Base-by-base conservation (phyloP, 805 yeast genomes). In the Vanderwaltozyma tropicalis region DNA sequence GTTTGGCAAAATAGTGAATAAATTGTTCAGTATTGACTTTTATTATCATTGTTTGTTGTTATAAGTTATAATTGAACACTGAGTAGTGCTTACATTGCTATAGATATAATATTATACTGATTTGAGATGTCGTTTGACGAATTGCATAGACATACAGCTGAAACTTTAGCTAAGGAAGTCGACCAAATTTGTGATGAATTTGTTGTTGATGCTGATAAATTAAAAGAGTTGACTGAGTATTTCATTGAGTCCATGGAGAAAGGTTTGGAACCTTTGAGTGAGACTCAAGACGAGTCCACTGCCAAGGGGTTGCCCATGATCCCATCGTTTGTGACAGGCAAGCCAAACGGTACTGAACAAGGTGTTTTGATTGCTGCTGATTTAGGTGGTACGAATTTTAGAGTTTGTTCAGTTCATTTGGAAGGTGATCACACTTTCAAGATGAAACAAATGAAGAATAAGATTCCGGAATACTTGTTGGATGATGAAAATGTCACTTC, bases 331-430 rank as follows among this genome's bases (percentile, higher is more conserved):
- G 94, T 89, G 26, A 84, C 95, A 4, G 69, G 73, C 7, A 71
- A 84, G 37, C 97, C 98, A n/a, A 73, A 70, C 30, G 98, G 98
- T 29, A 68, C 72, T 32, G 98, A 89, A 59, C 68, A 68, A 39
- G 97, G 97, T 32, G 67, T 83, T 32, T 75, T 72, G 42, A 65
- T 89, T 42, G 96, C 97, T 38, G 95, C 92, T 5, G 97, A 92
- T 56, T 69, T 89, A 37, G 97, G 97, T 43, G 97, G 97, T 37
- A 89, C 97, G 41, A 89, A 92, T 59, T 86, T 92, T 64, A 72
- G 97, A 53, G 95, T 89, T 15, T 87, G 96, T 55, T 86, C 96
- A 3, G 88, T 89, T 22, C 60, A 69, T 26, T 69, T 89, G 49
- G 66, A 71, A 34, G 94, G 94, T 37, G 78, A 78, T 50, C 85